Base-by-base conservation (phyloP, 2,329 filamentous ascomycete species). In the Calcarisporium arbuscula region DNA sequence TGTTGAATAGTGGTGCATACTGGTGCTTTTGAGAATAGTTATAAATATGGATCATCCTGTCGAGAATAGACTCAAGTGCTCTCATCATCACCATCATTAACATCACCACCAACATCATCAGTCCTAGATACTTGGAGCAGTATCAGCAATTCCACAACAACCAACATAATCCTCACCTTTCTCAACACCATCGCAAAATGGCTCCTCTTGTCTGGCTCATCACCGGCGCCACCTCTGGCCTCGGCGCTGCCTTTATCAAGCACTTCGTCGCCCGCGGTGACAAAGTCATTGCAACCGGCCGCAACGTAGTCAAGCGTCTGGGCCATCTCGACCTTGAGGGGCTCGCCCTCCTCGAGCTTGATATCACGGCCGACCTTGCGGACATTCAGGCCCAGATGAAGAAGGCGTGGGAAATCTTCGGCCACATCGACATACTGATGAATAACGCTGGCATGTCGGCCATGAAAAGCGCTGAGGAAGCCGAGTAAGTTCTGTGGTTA, bases 371-470 rank as follows among this genome's bases (percentile, higher is more conserved):
- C 1, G 23, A 32, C 6, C 31, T 28, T 4, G 16, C 32, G 4
- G 36, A 21, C 11, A 44, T 60, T n/a, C 18, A 40, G 15, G 21
- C 23, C 15, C 32, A 43, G 16, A 32, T 58, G 1, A 25, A 49
- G 10, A 28, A 50, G 11, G 56, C 54, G 12, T 53, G 54, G 48
- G 15, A 30, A 3, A 44, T 57, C 3, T 60, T 55, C 19, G 57
- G 54, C 0, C 48, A 40, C 7, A 53, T 61, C 12, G 55, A 60
- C 18, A 41, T 60, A 5, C 34, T 60, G 12, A 41, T 58, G 15
- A 60, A 60, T 39, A 59, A 60, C 28, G 58, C 57, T 8, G 57
- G 52, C 19, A 52, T 48, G 19, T 52, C 50, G 2, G 37, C 45
- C 3, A 39, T 52, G 27, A 48, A 45, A 9, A 41, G 42, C 12